Base-by-base conservation (phyloP, 2,329 filamentous ascomycete genomes). In the Tolypocladium album region DNA sequence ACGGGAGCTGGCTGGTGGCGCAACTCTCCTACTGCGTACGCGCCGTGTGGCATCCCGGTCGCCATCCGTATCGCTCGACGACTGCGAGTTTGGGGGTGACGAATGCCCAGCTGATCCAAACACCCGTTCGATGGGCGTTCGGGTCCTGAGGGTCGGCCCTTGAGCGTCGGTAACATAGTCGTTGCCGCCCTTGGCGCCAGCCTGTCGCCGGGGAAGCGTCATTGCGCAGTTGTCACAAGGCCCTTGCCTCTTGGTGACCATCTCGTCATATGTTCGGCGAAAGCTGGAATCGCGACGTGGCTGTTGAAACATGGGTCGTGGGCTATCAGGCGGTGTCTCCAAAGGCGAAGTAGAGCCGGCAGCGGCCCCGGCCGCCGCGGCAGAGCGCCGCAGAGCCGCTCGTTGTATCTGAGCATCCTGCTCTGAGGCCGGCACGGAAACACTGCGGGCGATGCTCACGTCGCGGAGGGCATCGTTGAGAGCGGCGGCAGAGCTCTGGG, bases 161-260 rank as follows among this genome's bases (percentile, higher is more conserved):
- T 75, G 75, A 2, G 69, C 67, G n/a, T 78, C 76, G 40, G 69
- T 70, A 59, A 71, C 72, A 34, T 67, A 67, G 36, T 71, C 68
- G 31, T 63, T 62, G 22, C 62, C 64, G 7, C 65, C 67, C 6
- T 66, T 63, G 22, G 64, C 66, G 15, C 65, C 66, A n/a, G 69
- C 64, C 55, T 73, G 72, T 39, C 70, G 67, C 20, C 66, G 68
- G 0, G 86, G 86, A 9, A 88, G 72, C 0, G 85, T 88, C 67
- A 88, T 79, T 61, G 85, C 85, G 69, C 86, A 88, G 70, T 88
- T 88, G 63, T 87, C 83, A 69, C 86, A 88, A 27, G 85, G 85
- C 9, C 80, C 82, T 58, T 85, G 83, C 61, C 82, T 81, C 69
- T 81, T 83, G 52, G 82, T 86, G 34, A 85, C 84, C n/a, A 81